Evolutionary conservation across 2,329 filamentous ascomycete genomes (phyloP), one percentile per base, ranked within the genome.

Genomic region (Pseudofabraea citricarpa): DNA sequence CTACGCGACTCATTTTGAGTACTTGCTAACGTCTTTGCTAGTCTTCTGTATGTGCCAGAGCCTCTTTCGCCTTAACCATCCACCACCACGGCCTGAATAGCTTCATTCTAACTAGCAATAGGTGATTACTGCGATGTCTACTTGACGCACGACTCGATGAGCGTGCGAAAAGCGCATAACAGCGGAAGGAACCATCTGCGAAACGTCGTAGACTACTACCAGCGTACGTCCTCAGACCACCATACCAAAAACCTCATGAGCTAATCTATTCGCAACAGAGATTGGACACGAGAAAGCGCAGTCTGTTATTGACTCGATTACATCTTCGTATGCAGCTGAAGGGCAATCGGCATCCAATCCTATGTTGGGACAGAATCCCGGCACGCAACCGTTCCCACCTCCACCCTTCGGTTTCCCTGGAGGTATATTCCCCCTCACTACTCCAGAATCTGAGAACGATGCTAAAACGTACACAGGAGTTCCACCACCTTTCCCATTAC

Each of bases 51-150:
- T 68, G 74, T 68, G 52, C 36, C 41, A 44, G 36, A 15, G 43
- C 10, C 44, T 6, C 40, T 43, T 41, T 8, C 43, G 18, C 18
- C 23, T 21, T 37, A 10, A 21, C 48, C 48, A 50, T 36, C 44
- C 20, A 15, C 32, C 31, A 40, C 9, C n/a, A 41, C 19, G 21
- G 36, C 36, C 23, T 44, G 35, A 38, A 45, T 37, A 37, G 37
- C 12, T 38, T 41, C 18, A 40, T 46, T 50, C 52, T 56, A 40
- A 55, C 45, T 47, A 54, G 60, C 41, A 59, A 48, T 50, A 75
- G 69, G 90, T 77, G 93, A 98, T 68, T 98, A 98, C 71, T 98
- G 93, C 79, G 93, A 98, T 85, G 93, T 98, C 68, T 98, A 98
- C 78, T 86, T 98, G 58, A 98, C 93, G 56, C 93, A 98, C 78